Conservation (phyloP, 2,329 filamentous ascomycete species). For the Tolypocladium album region DNA sequence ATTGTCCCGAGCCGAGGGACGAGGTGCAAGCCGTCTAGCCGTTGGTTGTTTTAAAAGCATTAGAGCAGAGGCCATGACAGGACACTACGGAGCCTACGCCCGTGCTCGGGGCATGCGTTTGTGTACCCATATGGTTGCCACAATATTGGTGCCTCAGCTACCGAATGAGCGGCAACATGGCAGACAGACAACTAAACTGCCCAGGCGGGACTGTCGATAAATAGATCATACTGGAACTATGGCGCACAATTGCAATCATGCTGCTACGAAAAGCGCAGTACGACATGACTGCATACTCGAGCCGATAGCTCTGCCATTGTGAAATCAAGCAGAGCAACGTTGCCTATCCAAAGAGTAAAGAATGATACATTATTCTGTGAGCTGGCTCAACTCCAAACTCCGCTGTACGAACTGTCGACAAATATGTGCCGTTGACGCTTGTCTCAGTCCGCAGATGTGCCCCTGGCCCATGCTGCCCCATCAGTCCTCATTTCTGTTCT, state of each 20-base stretch:
- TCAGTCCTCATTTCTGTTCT: slow-evolving; percentile 18
- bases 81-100: background rate
- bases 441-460: background rate
- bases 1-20: background rate
- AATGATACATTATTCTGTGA: background rate
- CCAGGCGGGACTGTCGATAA: background rate
- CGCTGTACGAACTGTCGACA: background rate
- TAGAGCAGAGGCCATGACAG: background rate
- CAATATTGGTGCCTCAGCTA: background rate
- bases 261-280: background rate
- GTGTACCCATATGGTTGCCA: background rate
- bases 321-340: background rate
- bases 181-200: background rate
- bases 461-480: background rate
- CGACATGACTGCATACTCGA: background rate
- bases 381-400: background rate
- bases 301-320: too few species aligned
- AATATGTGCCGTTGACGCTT: background rate
- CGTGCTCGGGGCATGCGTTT: background rate
- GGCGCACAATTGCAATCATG: background rate
- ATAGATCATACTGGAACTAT: background rate
- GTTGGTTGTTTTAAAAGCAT: background rate
- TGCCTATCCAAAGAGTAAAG: background rate
- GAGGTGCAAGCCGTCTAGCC: background rate
- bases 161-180: background rate